phyloP scores from a whole-genome alignment of 352 stramenopile species.

The Thraustochytrium striatum region DNA sequence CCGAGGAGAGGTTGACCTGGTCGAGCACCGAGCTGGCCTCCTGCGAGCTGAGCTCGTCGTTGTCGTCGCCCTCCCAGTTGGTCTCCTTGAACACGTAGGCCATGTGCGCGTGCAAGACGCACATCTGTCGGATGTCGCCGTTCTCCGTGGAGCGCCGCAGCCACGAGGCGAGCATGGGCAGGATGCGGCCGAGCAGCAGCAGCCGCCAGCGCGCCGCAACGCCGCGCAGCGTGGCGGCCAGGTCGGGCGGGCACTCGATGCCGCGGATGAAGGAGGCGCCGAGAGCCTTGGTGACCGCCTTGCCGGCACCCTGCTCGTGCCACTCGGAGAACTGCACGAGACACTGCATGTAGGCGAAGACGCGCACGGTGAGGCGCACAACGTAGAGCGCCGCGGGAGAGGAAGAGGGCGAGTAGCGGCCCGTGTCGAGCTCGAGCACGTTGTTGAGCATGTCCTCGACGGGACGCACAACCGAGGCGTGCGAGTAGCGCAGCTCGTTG shows the following conservation, averaged over 20 bases:
- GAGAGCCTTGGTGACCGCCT: constrained; percentile 57
- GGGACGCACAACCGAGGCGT: constrained; percentile 66
- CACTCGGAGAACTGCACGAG: constrained; percentile 66
- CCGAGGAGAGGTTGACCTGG: constrained; percentile 41
- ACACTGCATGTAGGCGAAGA: constrained; percentile 82
- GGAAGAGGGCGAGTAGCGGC: constrained; percentile 55
- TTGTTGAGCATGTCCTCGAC: constrained; percentile 72
- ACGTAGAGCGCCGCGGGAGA: constrained; percentile 75
- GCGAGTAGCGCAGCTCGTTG: constrained; percentile 75
- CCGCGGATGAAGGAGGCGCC: constrained; percentile 46
- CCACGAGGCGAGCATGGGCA: constrained; percentile 82
- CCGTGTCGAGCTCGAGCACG: constrained; percentile 47
- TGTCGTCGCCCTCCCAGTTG: constrained; percentile 31
- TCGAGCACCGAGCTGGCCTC: constrained; percentile 26
- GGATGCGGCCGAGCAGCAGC: constrained; percentile 66
- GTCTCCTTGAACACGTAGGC: constrained; percentile 81
- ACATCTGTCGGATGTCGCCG: constrained; percentile 65
- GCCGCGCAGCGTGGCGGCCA: neutral
- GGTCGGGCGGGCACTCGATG: constrained; percentile 48
- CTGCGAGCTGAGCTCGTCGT: constrained; percentile 6
- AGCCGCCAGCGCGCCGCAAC: constrained; percentile 56
- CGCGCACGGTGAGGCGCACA: constrained; percentile 69
- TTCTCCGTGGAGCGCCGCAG: constrained; percentile 65
- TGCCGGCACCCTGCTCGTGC: constrained; percentile 61
- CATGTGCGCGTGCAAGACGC: constrained; percentile 78